phyloP scores from a whole-genome alignment of 2,329 filamentous ascomycete species.

The Aspergillus amoenus region DNA sequence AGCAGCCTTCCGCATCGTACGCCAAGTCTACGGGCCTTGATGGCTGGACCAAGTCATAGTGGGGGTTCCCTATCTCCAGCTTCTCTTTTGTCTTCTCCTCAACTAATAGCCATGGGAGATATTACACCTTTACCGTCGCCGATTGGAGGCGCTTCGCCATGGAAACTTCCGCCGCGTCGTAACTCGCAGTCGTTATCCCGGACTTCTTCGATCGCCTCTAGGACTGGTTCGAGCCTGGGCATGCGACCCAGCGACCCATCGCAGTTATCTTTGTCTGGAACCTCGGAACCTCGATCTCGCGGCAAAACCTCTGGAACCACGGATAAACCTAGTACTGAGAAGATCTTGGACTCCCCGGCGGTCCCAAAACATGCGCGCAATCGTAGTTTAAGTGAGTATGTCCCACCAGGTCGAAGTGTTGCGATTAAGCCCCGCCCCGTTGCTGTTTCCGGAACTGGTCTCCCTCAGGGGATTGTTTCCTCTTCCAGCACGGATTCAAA shows the following conservation, averaged over 20 bases:
- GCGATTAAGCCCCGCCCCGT: slow-evolving; percentile 68
- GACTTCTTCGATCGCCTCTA: slow-evolving; percentile 41
- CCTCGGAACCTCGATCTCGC: slow-evolving; percentile 31
- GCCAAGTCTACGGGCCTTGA: slow-evolving; percentile 44
- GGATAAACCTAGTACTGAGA: slow-evolving; percentile 22
- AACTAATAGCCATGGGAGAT: slow-evolving; percentile 73
- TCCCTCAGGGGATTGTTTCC: slow-evolving; percentile 48
- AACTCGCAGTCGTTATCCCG: slow-evolving; percentile 47
- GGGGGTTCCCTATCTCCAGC: slow-evolving; percentile 56
- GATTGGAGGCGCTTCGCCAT: slow-evolving; percentile 47
- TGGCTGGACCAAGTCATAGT: slow-evolving; percentile 38
- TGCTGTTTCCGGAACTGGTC: slow-evolving; percentile 65
- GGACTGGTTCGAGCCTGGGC: slow-evolving; percentile 36
- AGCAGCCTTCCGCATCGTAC: slow-evolving; percentile 45
- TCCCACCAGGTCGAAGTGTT: slow-evolving; percentile 65
- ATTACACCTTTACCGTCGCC: slow-evolving; percentile 79
- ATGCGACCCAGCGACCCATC: slow-evolving; percentile 38
- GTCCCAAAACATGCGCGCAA: slow-evolving; percentile 62
- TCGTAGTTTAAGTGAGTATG: slow-evolving; percentile 85
- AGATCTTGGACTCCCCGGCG: slow-evolving; percentile 14
- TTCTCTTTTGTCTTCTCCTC: slow-evolving; percentile 70
- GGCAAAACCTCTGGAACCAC: slow-evolving; percentile 44
- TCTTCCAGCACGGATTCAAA: slow-evolving; percentile 45
- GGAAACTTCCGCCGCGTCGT: slow-evolving; percentile 55
- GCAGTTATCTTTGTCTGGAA: slow-evolving; percentile 31